phyloP scores from a whole-genome alignment of 140 eudicot species.

The Flaveria floridana region DNA sequence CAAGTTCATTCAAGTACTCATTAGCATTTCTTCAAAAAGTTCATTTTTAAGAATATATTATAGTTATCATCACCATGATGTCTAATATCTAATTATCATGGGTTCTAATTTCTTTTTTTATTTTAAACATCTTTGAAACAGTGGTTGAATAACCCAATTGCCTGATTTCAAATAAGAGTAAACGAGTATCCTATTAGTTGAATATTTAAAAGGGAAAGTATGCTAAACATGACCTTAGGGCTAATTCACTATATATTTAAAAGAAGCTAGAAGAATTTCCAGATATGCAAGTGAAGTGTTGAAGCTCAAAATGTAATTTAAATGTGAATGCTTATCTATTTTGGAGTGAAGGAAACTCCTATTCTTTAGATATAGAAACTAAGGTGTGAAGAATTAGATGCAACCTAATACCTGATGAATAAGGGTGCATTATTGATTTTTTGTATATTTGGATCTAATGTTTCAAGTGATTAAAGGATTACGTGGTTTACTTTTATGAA shows the following conservation, averaged over 20 bases:
- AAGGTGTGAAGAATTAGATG: background rate
- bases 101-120: background rate
- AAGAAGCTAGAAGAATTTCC: conserved; percentile 11
- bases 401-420: background rate
- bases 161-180: conserved; percentile 3
- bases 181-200: conserved; percentile 13
- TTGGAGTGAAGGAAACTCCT: conserved; percentile 9
- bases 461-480: conserved; percentile 18
- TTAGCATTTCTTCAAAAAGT: background rate
- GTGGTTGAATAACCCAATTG: background rate
- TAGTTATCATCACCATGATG: background rate
- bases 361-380: background rate
- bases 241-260: conserved; percentile 11
- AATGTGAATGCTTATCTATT: conserved; percentile 12
- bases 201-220: conserved; percentile 1
- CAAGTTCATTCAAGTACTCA: conserved; percentile 8
- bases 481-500: conserved; percentile 12
- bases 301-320: conserved; percentile 4
- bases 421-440: background rate
- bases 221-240: conserved; percentile 18
- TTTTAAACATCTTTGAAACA: conserved; percentile 1
- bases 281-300: background rate
- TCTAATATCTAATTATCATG: background rate
- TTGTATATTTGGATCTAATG: background rate
- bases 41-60: background rate